Evolutionary conservation across 2,329 filamentous ascomycete genomes (phyloP), one percentile per base, ranked within the genome.

Genomic region (Allantophomopsis cytisporea): DNA sequence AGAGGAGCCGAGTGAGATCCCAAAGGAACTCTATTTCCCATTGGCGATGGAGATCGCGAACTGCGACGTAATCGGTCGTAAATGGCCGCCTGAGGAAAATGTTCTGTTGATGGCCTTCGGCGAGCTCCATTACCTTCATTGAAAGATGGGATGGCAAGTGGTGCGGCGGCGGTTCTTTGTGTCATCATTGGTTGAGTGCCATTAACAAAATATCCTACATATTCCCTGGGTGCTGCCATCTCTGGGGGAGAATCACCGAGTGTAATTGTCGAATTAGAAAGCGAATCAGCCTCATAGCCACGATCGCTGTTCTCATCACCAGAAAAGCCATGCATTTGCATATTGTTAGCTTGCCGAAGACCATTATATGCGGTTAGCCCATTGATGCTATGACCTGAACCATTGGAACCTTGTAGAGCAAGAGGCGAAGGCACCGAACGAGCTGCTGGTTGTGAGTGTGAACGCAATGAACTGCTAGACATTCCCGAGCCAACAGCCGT

Each of bases 391-490:
- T 60, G 55, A 28, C 52, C 53, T 1, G 59, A 45, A 2, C 60
- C 48, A 11, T 60, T 61, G 37, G 36, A 59, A 59, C 16, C 62
- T 49, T 32, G 61, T 46, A 47, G 61, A 59, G 39, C 48, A 50
- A 41, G 51, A 40, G 41, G 52, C 47, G 54, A 41, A 57, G 54
- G 28, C 43, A 50, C 39, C 50, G 58, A 45, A 41, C 55, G 47
- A 17, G 71, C 68, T 2, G 75, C 74, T 17, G 76, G 76, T 52
- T 80, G 76, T n/a, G 76, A 80, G 52, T 80, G 76, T 18, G 76
- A 80, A 45, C 76, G 66, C 44, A 76, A 54, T n/a, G 72, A 62
- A 47, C 73, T 71, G 40, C 63, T 70, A 18, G 71, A 63, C 38
- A 65, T 57, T 31, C 62, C 57, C 14, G 37, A 40, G 33, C 39